phyloP scores from a whole-genome alignment of 2,329 filamentous ascomycete genomes.

The Mariannaea sp. region DNA sequence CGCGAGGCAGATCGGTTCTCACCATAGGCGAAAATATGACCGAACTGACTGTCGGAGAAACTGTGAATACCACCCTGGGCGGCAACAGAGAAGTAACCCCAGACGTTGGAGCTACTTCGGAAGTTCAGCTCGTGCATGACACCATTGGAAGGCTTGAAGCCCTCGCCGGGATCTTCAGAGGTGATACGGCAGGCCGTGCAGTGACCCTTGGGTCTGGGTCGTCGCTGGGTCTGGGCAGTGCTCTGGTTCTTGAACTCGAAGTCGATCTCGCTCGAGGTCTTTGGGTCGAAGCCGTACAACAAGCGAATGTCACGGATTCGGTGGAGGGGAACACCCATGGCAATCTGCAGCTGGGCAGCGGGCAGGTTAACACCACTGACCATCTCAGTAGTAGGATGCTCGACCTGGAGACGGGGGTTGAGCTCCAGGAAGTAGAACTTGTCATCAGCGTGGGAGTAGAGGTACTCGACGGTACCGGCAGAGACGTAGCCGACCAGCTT shows the following conservation, averaged over 20 bases:
- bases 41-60: conserved; percentile 98
- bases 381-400: conserved; percentile 99
- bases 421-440: conserved; percentile 99
- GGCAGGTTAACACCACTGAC: conserved; percentile 97
- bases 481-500: conserved; percentile 97
- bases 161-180: conserved; percentile 97
- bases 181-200: conserved; percentile 99
- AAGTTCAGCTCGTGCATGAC: conserved; percentile 99
- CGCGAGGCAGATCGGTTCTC: conserved; percentile 95
- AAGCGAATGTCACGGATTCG: conserved; percentile 95
- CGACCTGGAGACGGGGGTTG: conserved; percentile 98
- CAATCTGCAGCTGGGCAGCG: conserved; percentile 96
- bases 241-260: conserved; percentile 92
- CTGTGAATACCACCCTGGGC: conserved; percentile 97
- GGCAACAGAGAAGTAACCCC: conserved; percentile 99
- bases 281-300: conserved; percentile 93
- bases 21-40: conserved; percentile 98
- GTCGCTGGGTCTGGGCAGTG: conserved; percentile 82
- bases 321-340: conserved; percentile 97
- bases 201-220: conserved; percentile 93
- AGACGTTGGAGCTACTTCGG: conserved; percentile 97
- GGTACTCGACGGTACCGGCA: conserved; percentile 96
- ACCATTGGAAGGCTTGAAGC: conserved; percentile 99
- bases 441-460: conserved; percentile 97
- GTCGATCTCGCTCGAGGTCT: conserved; percentile 84